Evolutionary conservation across 306 rosid species (phyloP), one percentile per base, ranked within the genome.

Genomic region (Quercus glauca): DNA sequence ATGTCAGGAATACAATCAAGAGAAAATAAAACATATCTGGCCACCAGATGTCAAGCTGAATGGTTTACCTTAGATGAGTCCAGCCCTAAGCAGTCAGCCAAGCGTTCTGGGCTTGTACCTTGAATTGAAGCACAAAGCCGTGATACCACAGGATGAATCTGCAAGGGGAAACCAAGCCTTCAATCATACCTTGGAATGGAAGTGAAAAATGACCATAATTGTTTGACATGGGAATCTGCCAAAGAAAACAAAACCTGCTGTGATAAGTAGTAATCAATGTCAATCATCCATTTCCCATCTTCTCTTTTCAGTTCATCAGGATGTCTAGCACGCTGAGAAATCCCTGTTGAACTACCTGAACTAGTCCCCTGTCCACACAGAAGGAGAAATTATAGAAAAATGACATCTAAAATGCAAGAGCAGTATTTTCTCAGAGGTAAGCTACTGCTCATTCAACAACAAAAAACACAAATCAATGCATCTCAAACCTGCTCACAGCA

Each of bases 81-180:
- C 31, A 95, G 92, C 86, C 99, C 98, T 78, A 95, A 85, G 83
- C 99, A 92, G 83, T 95, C 94, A 69, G 99, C 99, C 84, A 95
- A 80, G 61, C 96, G 94, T 81, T 91, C 97, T 5, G 98, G 98
- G 84, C 98, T 91, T 43, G 99, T 95, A 55, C 98, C 99, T 85
- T 91, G 96, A 85, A 95, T 92, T 68, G 98, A 86, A 73, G 98
- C 97, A 83, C 98, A 95, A 75, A 95, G 96, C 71, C 99, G 94
- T 60, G 99, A 95, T 76, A 95, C 94, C 80, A 95, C 98, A 1
- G 99, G 99, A 87, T 92, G 98, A 81, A 95, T 93, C 99, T 95
- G 91, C 78, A 74, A 4, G 5, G 59, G 52, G 45, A 63, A 78
- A 75, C 55, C 69, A 73, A 79, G 58, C 71, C 63, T 35, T 86